Percentiles rank a stretch among this genome's conserved stretches.
phyloP scores from a whole-genome alignment of 805 yeast genomes.

The Yarrowia sp. region DNA sequence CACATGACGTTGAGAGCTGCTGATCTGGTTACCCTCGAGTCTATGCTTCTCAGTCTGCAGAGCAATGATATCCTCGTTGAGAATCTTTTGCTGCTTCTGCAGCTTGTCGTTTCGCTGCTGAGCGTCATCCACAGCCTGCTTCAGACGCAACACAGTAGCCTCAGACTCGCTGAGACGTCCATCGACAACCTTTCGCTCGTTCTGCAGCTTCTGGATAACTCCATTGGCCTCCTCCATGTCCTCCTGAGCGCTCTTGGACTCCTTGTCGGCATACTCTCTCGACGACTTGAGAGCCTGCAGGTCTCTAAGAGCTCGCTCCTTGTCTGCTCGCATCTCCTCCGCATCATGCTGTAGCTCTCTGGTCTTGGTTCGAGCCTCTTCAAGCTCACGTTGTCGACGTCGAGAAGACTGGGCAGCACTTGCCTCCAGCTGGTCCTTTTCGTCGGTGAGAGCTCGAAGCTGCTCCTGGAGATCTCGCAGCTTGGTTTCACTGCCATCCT shows the following conservation, averaged over 20 bases:
- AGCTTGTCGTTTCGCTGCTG: slow-evolving; percentile 41
- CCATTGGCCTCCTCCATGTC: slow-evolving; percentile 28
- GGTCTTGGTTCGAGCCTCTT: slow-evolving; percentile 52
- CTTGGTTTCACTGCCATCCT: slow-evolving; percentile 53
- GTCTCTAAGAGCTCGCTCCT: slow-evolving; percentile 31
- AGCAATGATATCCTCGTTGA: slow-evolving; percentile 37
- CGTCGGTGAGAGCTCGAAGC: slow-evolving; percentile 54
- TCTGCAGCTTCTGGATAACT: slow-evolving; percentile 32
- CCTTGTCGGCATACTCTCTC: slow-evolving; percentile 36
- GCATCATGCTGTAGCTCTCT: slow-evolving; percentile 44
- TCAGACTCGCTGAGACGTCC: slow-evolving; percentile 36
- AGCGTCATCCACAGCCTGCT: slow-evolving; percentile 40
- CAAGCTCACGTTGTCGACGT: slow-evolving; percentile 63
- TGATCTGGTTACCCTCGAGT: slow-evolving; percentile 29
- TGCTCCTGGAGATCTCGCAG: slow-evolving; percentile 57
- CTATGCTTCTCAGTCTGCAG: slow-evolving; percentile 34
- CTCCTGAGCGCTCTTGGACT: slow-evolving; percentile 31
- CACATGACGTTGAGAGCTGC: slow-evolving; percentile 3
- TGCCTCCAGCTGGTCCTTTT: slow-evolving; percentile 58
- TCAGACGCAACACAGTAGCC: slow-evolving; percentile 37
- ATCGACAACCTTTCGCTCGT: slow-evolving; percentile 34
- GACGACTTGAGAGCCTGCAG: slow-evolving; percentile 32
- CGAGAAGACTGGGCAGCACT: slow-evolving; percentile 50
- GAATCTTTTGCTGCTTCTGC: slow-evolving; percentile 39
- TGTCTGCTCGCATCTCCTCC: slow-evolving; percentile 41